These are phyloP conservation scores for Monilinia laxa DNA, from an alignment of 2,329 filamentous ascomycete genomes.

Conservation along the genomic window DNA sequence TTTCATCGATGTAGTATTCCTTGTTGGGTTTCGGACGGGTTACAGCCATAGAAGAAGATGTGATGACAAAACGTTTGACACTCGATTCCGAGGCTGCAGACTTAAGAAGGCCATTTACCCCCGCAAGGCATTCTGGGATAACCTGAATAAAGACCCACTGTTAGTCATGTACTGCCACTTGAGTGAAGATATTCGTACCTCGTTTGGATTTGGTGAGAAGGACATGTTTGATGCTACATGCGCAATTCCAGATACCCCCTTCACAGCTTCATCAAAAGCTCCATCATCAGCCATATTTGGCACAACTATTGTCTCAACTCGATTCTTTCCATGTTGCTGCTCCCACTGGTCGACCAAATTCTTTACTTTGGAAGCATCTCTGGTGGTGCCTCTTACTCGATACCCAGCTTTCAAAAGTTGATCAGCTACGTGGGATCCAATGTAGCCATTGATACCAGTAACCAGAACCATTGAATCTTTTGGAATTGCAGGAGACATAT, in stretches of 20 bases:
- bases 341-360: slow-evolving; percentile 41
- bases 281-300: slow-evolving; percentile 40
- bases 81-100: slow-evolving; percentile 40
- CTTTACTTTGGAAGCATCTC: slow-evolving; percentile 40
- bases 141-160: background rate
- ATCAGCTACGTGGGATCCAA: slow-evolving; percentile 45
- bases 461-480: slow-evolving; percentile 43
- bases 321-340: slow-evolving; percentile 39
- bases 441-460: slow-evolving; percentile 46
- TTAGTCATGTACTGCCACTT: background rate
- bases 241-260: slow-evolving; percentile 40
- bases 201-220: slow-evolving; percentile 42
- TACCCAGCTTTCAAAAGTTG: slow-evolving; percentile 45
- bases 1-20: slow-evolving; percentile 31
- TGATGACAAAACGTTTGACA: slow-evolving; percentile 46
- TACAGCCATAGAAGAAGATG: slow-evolving; percentile 38
- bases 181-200: slow-evolving; percentile 34
- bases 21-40: slow-evolving; percentile 31
- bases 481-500: slow-evolving; percentile 27
- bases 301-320: slow-evolving; percentile 42
- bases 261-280: slow-evolving; percentile 37
- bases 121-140: slow-evolving; percentile 41
- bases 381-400: slow-evolving; percentile 48
- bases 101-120: slow-evolving; percentile 39
- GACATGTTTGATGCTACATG: slow-evolving; percentile 44